Conservation (phyloP, 768 basidiomycete species). For the Gymnopilus dilepis region DNA sequence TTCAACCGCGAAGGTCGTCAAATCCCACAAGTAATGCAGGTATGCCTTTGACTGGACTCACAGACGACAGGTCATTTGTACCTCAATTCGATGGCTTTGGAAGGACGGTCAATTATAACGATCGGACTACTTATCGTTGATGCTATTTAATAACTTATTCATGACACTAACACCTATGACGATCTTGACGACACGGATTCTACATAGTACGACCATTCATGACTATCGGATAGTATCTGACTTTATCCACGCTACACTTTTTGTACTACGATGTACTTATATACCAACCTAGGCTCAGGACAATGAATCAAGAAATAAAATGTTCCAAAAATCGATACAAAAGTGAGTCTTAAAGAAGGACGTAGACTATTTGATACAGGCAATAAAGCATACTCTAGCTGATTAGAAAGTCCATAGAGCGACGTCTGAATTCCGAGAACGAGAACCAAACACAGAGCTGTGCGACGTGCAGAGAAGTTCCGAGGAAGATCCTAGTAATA, state of each 20-base stretch:
- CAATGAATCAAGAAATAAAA: neutral
- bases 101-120: neutral
- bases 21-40: constrained; percentile 1
- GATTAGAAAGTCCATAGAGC: neutral
- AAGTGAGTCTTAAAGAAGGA: neutral
- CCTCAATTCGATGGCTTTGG: neutral
- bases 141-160: neutral
- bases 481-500: neutral
- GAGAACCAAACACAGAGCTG: neutral
- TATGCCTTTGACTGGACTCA: neutral
- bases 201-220: neutral
- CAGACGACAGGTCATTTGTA: neutral
- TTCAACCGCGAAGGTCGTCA: constrained; percentile 1
- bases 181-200: neutral
- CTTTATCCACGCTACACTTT: neutral
- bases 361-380: neutral
- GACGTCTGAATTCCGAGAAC: neutral
- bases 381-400: neutral
- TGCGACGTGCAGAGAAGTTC: neutral
- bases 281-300: neutral
- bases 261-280: neutral
- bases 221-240: neutral
- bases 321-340: neutral
- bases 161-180: neutral
- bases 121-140: neutral